A percentile compares a stretch with the other conserved stretches of the same genome.
Evolutionary conservation across 139 green algal species (phyloP).

Genomic region (Auxenochlorella pyrenoidosa): DNA sequence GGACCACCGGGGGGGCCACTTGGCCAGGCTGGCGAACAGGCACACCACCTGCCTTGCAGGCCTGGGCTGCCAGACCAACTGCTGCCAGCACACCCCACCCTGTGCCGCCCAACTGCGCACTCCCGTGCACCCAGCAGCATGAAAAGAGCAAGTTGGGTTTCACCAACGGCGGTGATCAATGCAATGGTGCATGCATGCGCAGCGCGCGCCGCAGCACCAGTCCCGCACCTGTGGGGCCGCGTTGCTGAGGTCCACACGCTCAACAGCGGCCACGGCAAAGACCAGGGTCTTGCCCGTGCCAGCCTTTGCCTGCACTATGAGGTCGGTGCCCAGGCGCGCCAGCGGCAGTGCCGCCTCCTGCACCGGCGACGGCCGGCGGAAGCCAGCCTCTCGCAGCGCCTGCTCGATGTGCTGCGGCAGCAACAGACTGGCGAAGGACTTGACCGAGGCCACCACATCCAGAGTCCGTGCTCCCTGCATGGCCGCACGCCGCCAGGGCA

Average conservation of each 20-base stretch:
- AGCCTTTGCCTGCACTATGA: conserved; percentile 89
- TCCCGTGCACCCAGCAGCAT: too few species aligned
- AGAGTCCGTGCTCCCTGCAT: conserved; percentile 12
- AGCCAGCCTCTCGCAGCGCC: conserved; percentile 66
- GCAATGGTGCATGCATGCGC: not conserved
- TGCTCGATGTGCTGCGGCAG: conserved; percentile 59
- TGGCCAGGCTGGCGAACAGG: too few species aligned
- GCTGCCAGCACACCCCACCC: too few species aligned
- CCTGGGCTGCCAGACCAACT: too few species aligned
- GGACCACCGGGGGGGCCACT: too few species aligned
- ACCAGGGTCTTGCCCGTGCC: conserved; percentile 90
- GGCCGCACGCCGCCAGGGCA: not conserved
- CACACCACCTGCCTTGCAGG: too few species aligned
- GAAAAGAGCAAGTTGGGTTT: too few species aligned
- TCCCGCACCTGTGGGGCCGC: conserved; percentile 56
- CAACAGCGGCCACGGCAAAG: conserved; percentile 68
- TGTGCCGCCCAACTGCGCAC: too few species aligned
- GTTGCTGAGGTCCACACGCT: conserved; percentile 55
- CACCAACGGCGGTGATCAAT: not conserved
- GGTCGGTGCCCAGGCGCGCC: conserved; percentile 73
- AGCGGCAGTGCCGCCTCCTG: conserved; percentile 81
- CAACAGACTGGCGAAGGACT: conserved; percentile 69
- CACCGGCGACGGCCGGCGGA: conserved; percentile 75
- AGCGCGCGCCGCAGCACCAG: not conserved
- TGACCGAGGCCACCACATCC: conserved; percentile 56